Evolutionary conservation across 129 eudicot genomes (phyloP).

Genomic region (Tagetes erecta): DNA sequence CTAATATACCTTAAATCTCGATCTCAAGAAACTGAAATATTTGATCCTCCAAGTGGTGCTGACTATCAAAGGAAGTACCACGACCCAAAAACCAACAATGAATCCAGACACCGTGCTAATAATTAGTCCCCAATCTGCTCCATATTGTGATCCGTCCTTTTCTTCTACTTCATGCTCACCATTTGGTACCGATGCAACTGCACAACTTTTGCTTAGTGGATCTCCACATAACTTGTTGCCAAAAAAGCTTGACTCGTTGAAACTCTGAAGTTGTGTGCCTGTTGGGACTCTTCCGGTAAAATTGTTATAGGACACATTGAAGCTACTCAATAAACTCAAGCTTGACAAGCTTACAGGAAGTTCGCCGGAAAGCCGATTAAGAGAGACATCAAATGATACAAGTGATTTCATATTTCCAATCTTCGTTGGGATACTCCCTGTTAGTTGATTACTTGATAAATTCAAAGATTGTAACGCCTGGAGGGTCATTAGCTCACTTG

Average conservation of each 20-base stretch:
- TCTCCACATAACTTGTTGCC: slow-evolving; percentile 7
- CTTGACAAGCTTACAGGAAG: slow-evolving; percentile 37
- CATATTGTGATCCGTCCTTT: neutral
- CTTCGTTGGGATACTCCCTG: slow-evolving; percentile 37
- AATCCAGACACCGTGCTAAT: slow-evolving; percentile 10
- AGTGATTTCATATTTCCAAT: slow-evolving; percentile 37
- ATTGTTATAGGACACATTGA: neutral
- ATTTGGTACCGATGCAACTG: slow-evolving; percentile 4
- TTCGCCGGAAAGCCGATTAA: slow-evolving; percentile 29
- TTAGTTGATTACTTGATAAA: slow-evolving; percentile 39
- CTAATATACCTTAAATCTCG: neutral
- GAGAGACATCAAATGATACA: slow-evolving; percentile 37
- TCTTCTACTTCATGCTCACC: neutral
- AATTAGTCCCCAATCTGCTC: slow-evolving; percentile 14
- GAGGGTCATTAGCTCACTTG: slow-evolving; percentile 21
- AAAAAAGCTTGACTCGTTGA: slow-evolving; percentile 1
- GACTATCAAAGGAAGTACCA: slow-evolving; percentile 18
- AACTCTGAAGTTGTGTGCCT: slow-evolving; percentile 6
- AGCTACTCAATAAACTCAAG: neutral
- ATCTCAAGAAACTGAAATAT: slow-evolving; percentile 15
- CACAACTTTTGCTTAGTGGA: neutral
- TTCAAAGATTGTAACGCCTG: slow-evolving; percentile 14
- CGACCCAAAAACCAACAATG: slow-evolving; percentile 22
- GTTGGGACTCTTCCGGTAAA: slow-evolving; percentile 1
- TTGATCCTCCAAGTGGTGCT: slow-evolving; percentile 21